These are phyloP conservation scores for Discostella pseudostelligera DNA, from an alignment of 108 stramenopile species.

Conservation along the genomic window DNA sequence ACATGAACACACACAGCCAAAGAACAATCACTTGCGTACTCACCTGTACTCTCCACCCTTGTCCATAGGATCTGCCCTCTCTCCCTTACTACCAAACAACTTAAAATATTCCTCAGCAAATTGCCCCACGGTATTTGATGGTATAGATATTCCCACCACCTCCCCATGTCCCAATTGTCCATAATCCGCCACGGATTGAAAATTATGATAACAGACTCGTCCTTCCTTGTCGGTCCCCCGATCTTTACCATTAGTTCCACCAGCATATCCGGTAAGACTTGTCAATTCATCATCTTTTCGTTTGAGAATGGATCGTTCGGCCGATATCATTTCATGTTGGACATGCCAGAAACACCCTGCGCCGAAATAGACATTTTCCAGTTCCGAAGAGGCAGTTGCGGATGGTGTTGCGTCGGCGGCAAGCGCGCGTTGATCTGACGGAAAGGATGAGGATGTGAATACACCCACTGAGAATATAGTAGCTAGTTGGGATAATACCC, in stretches of 20 bases:
- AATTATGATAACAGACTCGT: conserved; percentile 88
- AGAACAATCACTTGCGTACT: conserved; percentile 2
- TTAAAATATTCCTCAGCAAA: conserved; percentile 84
- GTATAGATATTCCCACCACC: conserved; percentile 81
- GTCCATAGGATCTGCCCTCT: conserved; percentile 76
- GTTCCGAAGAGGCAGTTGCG: neutral
- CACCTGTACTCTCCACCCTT: conserved; percentile 82
- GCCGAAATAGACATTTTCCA: conserved; percentile 31
- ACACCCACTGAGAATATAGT: neutral
- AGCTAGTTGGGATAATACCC: neutral
- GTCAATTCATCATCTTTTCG: conserved; percentile 33
- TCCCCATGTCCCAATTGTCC: conserved; percentile 87
- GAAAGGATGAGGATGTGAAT: neutral
- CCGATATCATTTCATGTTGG: conserved; percentile 47
- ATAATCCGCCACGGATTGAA: conserved; percentile 77
- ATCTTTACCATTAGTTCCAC: conserved; percentile 15
- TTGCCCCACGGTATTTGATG: conserved; percentile 57
- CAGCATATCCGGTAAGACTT: conserved; percentile 47
- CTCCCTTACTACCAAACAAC: conserved; percentile 67
- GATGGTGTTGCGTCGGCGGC: neutral
- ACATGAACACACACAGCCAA: neutral
- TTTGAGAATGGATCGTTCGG: conserved; percentile 41
- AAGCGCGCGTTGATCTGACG: neutral
- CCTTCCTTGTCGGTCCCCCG: conserved; percentile 40
- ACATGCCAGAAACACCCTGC: conserved; percentile 47